Evolutionary conservation across 192 early-diverging fungal genomes (phyloP).

Genomic region (Podila epigama): DNA sequence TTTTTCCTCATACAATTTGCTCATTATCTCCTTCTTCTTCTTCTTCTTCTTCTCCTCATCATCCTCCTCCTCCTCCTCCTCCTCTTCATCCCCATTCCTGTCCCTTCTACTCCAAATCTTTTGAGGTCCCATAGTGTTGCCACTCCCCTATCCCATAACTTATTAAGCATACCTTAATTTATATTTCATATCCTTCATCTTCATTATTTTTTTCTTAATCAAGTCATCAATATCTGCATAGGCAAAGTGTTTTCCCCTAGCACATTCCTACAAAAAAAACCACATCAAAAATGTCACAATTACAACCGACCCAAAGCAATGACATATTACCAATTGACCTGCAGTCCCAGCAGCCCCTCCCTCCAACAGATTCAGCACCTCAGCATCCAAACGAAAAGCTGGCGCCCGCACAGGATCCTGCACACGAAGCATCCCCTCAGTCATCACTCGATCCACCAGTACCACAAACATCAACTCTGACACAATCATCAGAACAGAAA

Average conservation of each 20-base stretch:
- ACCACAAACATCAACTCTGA: no score
- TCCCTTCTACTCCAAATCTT: neutral
- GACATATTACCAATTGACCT: neutral
- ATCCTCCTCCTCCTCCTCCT: neutral
- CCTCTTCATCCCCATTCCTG: neutral
- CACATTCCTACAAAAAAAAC: neutral
- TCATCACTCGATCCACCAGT: no score
- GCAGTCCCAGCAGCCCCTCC: neutral
- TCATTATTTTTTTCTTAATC: neutral
- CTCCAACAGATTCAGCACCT: neutral
- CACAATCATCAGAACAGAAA: neutral
- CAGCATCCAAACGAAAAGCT: neutral
- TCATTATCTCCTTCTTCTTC: neutral
- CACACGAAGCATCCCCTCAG: no score
- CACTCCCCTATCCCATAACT: no score
- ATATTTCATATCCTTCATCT: neutral
- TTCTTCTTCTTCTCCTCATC: neutral
- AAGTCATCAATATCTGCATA: neutral
- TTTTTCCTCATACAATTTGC: neutral
- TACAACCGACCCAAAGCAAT: neutral
- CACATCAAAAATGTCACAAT: neutral
- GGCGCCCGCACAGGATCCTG: no score
- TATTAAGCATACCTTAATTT: neutral
- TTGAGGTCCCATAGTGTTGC: neutral
- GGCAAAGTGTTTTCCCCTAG: neutral